Conservation (phyloP, 768 basidiomycete genomes). For the Suillus spraguei region DNA sequence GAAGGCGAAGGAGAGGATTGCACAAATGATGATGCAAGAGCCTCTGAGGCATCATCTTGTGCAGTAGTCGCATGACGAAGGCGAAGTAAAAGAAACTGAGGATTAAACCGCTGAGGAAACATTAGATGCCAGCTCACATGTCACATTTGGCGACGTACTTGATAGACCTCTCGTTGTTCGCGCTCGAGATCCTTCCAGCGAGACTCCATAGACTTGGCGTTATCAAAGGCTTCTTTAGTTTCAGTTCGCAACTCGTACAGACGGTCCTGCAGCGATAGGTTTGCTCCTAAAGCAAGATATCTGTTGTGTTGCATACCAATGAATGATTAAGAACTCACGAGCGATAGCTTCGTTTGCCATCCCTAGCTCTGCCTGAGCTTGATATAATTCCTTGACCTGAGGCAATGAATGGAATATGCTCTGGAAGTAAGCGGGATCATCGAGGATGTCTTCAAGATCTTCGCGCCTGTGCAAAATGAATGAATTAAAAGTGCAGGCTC, state of each 20-base stretch:
- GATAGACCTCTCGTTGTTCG: slow-evolving; percentile 88
- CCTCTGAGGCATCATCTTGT: slow-evolving; percentile 89
- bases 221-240: slow-evolving; percentile 85
- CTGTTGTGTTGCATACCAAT: slow-evolving; percentile 16
- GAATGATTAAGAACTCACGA: slow-evolving; percentile 49
- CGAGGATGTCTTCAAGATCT: slow-evolving; percentile 87
- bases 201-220: slow-evolving; percentile 79
- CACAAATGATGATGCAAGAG: slow-evolving; percentile 81
- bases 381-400: slow-evolving; percentile 72
- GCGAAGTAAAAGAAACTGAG: slow-evolving; percentile 87
- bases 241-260: slow-evolving; percentile 78
- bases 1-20: slow-evolving; percentile 49
- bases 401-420: slow-evolving; percentile 82
- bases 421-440: slow-evolving; percentile 83
- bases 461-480: slow-evolving; percentile 58
- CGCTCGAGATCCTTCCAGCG: slow-evolving; percentile 88
- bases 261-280: slow-evolving; percentile 72
- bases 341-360: slow-evolving; percentile 87
- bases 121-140: slow-evolving; percentile 16
- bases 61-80: slow-evolving; percentile 86
- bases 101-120: slow-evolving; percentile 69
- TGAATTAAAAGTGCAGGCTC: slow-evolving; percentile 14
- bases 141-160: slow-evolving; percentile 48
- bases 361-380: slow-evolving; percentile 76
- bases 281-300: slow-evolving; percentile 54